Evolutionary conservation across 2,329 filamentous ascomycete genomes (phyloP).

Genomic region (Diaporthe sp.): DNA sequence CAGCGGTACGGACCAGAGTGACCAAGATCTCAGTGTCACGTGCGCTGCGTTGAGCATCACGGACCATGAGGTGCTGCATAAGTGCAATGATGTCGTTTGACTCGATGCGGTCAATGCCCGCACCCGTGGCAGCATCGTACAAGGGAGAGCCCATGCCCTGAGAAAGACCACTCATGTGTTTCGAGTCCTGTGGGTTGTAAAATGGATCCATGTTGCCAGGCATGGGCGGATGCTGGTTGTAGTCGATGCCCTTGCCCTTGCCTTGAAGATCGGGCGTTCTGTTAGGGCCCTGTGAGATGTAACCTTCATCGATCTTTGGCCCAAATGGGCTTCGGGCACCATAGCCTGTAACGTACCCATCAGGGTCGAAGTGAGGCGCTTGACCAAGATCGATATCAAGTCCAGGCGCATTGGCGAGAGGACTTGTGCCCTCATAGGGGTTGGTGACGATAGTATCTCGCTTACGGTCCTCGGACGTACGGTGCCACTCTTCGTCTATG

Average conservation of each 20-base stretch:
- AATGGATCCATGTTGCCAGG: slow-evolving; percentile 76
- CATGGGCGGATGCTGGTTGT: slow-evolving; percentile 65
- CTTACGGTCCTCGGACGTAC: slow-evolving; percentile 74
- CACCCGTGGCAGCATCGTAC: slow-evolving; percentile 90
- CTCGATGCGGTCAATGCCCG: slow-evolving; percentile 90
- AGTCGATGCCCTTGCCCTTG: slow-evolving; percentile 70
- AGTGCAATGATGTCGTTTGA: slow-evolving; percentile 96
- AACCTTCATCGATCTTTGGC: slow-evolving; percentile 85
- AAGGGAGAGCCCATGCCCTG: slow-evolving; percentile 91
- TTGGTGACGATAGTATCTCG: slow-evolving; percentile 77
- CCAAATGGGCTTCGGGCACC: slow-evolving; percentile 70
- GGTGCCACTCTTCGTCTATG: slow-evolving; percentile 75
- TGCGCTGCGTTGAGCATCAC: slow-evolving; percentile 95
- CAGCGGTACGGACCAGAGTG: slow-evolving; percentile 90
- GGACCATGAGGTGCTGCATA: slow-evolving; percentile 98
- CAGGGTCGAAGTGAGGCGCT: slow-evolving; percentile 49
- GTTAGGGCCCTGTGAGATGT: slow-evolving; percentile 81
- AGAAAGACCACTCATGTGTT: slow-evolving; percentile 89
- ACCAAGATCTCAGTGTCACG: slow-evolving; percentile 97
- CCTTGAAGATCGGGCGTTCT: slow-evolving; percentile 66
- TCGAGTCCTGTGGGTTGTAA: slow-evolving; percentile 69
- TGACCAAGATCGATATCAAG: slow-evolving; percentile 49
- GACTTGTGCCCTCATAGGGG: slow-evolving; percentile 76
- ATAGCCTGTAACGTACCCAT: slow-evolving; percentile 60
- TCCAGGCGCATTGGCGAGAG: slow-evolving; percentile 68